A percentile compares a stretch with the other conserved stretches of the same genome.
phyloP scores from a whole-genome alignment of 164 flowering plant genomes.

The Liquidambar formosana region DNA sequence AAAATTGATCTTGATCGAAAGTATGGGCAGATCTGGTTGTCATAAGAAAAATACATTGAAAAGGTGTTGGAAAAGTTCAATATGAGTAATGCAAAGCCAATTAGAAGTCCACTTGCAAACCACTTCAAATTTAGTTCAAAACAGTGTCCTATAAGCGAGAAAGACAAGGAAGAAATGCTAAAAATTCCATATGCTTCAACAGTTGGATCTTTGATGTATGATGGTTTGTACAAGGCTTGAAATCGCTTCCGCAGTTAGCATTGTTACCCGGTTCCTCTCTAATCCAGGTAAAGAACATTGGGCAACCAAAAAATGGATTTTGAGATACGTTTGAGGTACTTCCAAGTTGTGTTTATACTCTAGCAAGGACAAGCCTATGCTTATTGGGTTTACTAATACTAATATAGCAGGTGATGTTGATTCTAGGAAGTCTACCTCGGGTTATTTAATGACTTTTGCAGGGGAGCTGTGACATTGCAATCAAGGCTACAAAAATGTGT shows the following conservation, averaged over 20 bases:
- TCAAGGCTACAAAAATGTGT: no score
- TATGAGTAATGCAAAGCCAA: no score
- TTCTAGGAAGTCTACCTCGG: no score
- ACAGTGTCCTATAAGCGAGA: background rate
- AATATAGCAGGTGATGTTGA: no score
- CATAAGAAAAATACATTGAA: conserved; percentile 5
- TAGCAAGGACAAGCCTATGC: no score
- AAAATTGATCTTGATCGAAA: background rate
- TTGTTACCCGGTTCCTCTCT: background rate
- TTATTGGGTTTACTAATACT: background rate
- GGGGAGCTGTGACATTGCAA: background rate
- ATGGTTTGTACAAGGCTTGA: background rate
- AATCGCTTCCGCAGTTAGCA: background rate
- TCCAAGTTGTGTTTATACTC: no score
- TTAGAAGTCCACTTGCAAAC: background rate
- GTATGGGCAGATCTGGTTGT: background rate
- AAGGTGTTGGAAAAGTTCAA: no score
- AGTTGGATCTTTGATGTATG: background rate
- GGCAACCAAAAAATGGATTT: no score
- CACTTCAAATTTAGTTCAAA: background rate
- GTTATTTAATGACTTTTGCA: background rate
- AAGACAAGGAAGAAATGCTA: background rate
- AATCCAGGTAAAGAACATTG: no score
- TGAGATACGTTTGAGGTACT: no score
- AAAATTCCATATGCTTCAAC: background rate